These are phyloP conservation scores for Xerocomus spinulosus DNA, from an alignment of 768 basidiomycete genomes.

Conservation along the genomic window DNA sequence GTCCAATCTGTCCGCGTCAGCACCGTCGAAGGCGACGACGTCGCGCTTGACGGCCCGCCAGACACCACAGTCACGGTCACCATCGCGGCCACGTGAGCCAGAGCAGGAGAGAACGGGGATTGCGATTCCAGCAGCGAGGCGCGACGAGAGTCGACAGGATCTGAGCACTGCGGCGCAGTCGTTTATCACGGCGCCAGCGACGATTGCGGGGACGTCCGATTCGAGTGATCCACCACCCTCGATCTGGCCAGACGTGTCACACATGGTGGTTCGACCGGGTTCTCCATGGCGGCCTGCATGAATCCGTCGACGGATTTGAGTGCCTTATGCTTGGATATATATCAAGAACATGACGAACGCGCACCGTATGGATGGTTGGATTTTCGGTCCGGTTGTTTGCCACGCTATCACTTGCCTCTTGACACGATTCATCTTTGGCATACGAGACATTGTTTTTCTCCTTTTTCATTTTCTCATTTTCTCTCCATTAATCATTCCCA, in stretches of 20 bases:
- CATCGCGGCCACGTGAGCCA: background rate
- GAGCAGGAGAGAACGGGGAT: constrained; percentile 19
- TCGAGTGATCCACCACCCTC: constrained; percentile 43
- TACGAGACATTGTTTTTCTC: background rate
- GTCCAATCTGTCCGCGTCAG: constrained; percentile 22
- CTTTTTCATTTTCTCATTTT: background rate
- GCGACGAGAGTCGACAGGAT: constrained; percentile 46
- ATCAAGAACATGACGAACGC: background rate
- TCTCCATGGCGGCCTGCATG: constrained; percentile 38
- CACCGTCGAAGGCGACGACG: constrained; percentile 25
- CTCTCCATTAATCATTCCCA: too few species aligned
- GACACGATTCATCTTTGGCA: background rate
- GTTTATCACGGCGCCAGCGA: constrained; percentile 63
- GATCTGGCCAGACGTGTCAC: constrained; percentile 45
- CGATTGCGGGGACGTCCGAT: constrained; percentile 52
- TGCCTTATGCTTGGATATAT: too few species aligned
- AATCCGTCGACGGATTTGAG: too few species aligned
- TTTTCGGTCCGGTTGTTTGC: background rate
- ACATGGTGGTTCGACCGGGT: constrained; percentile 41
- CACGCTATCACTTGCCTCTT: background rate
- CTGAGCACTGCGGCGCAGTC: constrained; percentile 68
- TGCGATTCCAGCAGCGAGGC: constrained; percentile 21
- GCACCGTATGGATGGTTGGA: constrained; percentile 10
- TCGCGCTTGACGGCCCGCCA: constrained; percentile 20
- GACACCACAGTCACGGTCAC: constrained; percentile 9